A percentile compares a stretch with the other conserved stretches of the same genome.
Evolutionary conservation across 805 yeast species (phyloP).

Genomic region (Yarrowia sp.): DNA sequence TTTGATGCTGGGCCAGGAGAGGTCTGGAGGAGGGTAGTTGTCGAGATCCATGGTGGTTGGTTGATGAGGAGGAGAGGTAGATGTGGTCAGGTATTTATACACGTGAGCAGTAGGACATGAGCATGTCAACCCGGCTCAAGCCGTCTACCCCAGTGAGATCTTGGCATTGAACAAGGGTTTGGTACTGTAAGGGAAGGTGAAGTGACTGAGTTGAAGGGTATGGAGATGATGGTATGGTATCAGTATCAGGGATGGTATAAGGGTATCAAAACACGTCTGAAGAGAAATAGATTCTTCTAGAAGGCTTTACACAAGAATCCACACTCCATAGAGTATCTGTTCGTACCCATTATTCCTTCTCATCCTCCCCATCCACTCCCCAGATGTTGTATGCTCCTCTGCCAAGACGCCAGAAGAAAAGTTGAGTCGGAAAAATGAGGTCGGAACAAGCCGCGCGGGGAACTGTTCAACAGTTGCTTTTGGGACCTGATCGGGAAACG

Average conservation of each 20-base stretch:
- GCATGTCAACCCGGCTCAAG: neutral
- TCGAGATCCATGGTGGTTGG: neutral
- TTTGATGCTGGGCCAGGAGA: constrained; percentile 31
- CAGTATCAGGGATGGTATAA: too few species aligned
- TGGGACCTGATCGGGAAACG: neutral
- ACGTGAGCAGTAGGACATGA: too few species aligned
- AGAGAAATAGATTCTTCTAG: too few species aligned
- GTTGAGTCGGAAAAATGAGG: neutral
- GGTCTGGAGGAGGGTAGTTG: constrained; percentile 29
- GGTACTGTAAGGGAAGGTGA: too few species aligned
- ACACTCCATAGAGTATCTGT: too few species aligned
- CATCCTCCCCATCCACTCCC: too few species aligned
- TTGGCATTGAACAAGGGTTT: neutral
- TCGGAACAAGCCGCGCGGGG: neutral
- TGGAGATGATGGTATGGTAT: too few species aligned
- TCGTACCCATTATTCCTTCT: too few species aligned
- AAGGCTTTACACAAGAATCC: too few species aligned
- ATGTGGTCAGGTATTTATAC: neutral
- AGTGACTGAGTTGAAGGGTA: too few species aligned
- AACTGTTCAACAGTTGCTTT: neutral
- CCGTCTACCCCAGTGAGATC: neutral
- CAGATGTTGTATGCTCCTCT: neutral
- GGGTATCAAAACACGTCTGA: too few species aligned
- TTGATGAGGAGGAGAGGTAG: neutral
- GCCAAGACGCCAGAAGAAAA: neutral